Evolutionary conservation across 805 yeast species (phyloP), one percentile per base, ranked within the genome.

Genomic region (Saturnispora quitensis): DNA sequence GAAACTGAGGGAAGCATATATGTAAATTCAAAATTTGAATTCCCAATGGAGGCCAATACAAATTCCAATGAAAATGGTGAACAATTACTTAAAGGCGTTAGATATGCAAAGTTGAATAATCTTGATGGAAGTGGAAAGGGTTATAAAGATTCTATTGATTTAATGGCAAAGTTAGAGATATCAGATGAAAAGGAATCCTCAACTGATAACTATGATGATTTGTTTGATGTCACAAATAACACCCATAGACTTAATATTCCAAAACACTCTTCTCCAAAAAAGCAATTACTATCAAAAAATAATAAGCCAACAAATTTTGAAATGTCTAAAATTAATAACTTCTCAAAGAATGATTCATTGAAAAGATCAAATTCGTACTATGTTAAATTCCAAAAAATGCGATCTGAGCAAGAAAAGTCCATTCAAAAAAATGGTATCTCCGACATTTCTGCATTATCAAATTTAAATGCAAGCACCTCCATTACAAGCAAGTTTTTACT

Each of bases 11-110:
- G 62, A 4, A 60, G 62, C 50, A 44, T 64, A 4, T 53, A 62
- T 53, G 71, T 67, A 9, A 67, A 59, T 43, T 62, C 70, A 4
- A 56, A 61, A 22, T 68, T 68, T 57, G 64, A 56, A 47, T 68
- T 68, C 53, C 71, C 71, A 10, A 48, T 53, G 53, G 55, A 46
- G 8, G 48, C 13, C 13, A 12, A 51, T 8, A 15, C 48, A 36
- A 38, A 20, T 20, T 33, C 50, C 15, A 15, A 18, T 7, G 18
- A 13, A 4, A n/a, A 49, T 20, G 20, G 13, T 5, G 17, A 40
- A 10, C 24, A 20, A 17, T 18, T n/a, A 31, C 10, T 45, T 3
- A 40, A 40, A 8, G 53, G 47, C 33, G 36, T 34, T 27, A 44
- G 20, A 34, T 36, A 43, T 38, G 53, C 50, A 3, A 22, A 36